Evolutionary conservation across 495 filamentous ascomycete genomes (phyloP).

Genomic region (Pyrenopolyporus hunteri): DNA sequence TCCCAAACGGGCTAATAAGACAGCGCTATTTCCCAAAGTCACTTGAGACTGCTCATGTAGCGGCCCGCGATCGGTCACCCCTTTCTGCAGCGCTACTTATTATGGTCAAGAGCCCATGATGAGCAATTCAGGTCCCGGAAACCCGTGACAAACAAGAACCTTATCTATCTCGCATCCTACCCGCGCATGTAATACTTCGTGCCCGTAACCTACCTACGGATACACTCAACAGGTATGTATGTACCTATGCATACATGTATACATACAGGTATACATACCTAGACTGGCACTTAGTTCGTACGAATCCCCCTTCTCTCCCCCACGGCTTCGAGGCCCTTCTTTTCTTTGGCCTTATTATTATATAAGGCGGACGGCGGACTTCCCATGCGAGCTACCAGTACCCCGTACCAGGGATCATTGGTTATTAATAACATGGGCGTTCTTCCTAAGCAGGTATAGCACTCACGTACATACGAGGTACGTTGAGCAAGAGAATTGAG

Average conservation of each 20-base stretch:
- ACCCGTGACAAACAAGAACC: slow-evolving; percentile 25
- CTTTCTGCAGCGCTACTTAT: slow-evolving; percentile 21
- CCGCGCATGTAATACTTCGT: neutral
- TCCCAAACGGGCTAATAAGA: slow-evolving; percentile 19
- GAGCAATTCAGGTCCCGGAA: slow-evolving; percentile 36
- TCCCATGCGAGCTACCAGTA: neutral
- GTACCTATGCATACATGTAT: too few species aligned
- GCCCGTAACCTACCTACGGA: too few species aligned
- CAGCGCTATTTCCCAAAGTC: slow-evolving; percentile 19
- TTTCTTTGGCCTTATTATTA: slow-evolving; percentile 10
- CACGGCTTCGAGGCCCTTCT: neutral
- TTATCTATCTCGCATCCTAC: neutral
- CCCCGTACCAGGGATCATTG: slow-evolving; percentile 6
- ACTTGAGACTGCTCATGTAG: slow-evolving; percentile 28
- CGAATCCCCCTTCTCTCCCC: too few species aligned
- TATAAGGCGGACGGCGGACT: slow-evolving; percentile 1
- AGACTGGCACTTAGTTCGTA: too few species aligned
- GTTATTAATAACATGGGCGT: slow-evolving; percentile 19
- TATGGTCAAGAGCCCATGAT: slow-evolving; percentile 13
- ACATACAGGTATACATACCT: too few species aligned
- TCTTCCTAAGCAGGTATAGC: slow-evolving; percentile 31
- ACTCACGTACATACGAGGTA: too few species aligned
- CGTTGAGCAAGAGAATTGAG: slow-evolving; percentile 3
- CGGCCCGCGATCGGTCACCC: slow-evolving; percentile 15
- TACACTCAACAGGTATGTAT: too few species aligned